Base-by-base conservation (phyloP, 2,329 filamentous ascomycete genomes). In the Nothophaeocryptopus gaeumannii region DNA sequence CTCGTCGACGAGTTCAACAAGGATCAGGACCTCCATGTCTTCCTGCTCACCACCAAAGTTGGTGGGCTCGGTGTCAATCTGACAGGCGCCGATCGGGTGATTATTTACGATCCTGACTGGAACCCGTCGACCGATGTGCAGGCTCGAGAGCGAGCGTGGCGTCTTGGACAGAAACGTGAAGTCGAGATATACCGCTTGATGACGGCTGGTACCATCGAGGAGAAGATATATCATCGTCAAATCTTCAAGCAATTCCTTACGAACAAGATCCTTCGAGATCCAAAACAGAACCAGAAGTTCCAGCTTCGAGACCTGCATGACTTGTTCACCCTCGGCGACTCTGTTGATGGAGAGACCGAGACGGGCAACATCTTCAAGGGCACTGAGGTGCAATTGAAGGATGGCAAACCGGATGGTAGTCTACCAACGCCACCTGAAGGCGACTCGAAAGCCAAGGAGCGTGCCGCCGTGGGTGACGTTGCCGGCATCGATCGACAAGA, bases 31-130 rank as follows among this genome's bases (percentile, higher is more conserved):
- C 74, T 96, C 5, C 84, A 96, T 61, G 83, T 99, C 0, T 99
- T 99, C 64, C 76, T 99, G 1, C 79, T 99, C 47, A 97, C 93
- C 0, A 99, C 95, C 0, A 95, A 95, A 66, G 95, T 96, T 13
- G 93, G 93, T 39, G 93, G 93, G 0, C 75, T 99, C 11, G 93
- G 93, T 5, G 86, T 96, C 39, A 99, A 99, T 59, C 75, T 99
- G 15, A 99, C 93, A 0, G 93, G 93, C 7, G 93, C 93, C 5
- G 89, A 96, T 66, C 84, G 93, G 31, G 92, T 99, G 56, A 96
- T 99, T 65, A 97, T 99, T 47, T 99, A 93, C 65, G 95, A 99
- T 63, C 95, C 93, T 0, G 93, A 99, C 67, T 99, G 93, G 93
- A 97, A 97, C 63, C 93, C 92, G 2, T 96, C 92, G 0, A 97